These are phyloP conservation scores for Hura crepitans DNA, from an alignment of 441 rosid genomes.

Conservation along the genomic window DNA sequence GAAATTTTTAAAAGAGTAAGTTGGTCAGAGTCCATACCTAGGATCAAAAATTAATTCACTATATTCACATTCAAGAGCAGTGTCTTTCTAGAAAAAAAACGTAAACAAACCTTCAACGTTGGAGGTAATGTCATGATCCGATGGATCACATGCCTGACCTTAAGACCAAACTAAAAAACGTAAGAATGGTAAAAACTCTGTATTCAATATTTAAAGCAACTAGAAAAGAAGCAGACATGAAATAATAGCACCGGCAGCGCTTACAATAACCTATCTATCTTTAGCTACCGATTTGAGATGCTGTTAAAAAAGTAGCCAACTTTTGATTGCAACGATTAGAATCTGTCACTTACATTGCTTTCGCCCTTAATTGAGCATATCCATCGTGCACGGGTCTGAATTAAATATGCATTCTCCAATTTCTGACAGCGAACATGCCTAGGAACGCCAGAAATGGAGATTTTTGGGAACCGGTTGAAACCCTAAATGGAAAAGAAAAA, in stretches of 20 bases:
- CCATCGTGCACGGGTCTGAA: conserved; percentile 7
- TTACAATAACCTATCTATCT: neutral
- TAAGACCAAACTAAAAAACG: conserved; percentile 11
- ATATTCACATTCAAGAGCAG: neutral
- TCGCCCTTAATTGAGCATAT: conserved; percentile 25
- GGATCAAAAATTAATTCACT: neutral
- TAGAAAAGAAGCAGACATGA: neutral
- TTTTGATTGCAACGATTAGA: neutral
- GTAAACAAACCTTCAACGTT: conserved; percentile 41
- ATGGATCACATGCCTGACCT: conserved; percentile 36
- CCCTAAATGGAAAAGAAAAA: conserved; percentile 19
- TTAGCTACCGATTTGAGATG: neutral
- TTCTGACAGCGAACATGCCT: neutral
- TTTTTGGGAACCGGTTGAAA: conserved; percentile 18
- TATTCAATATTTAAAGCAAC: neutral
- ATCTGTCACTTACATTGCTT: conserved; percentile 14
- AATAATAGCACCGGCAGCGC: neutral
- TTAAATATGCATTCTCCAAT: neutral
- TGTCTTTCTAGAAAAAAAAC: neutral
- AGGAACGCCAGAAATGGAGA: conserved; percentile 20
- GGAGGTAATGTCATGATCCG: conserved; percentile 29
- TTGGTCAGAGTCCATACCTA: neutral
- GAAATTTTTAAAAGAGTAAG: neutral
- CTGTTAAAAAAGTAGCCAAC: neutral
- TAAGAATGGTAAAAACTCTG: neutral